Evolutionary conservation across 176 grass and related monocot species (phyloP), one percentile per base, ranked within the genome.

Genomic region (Cenchrus americanus): DNA sequence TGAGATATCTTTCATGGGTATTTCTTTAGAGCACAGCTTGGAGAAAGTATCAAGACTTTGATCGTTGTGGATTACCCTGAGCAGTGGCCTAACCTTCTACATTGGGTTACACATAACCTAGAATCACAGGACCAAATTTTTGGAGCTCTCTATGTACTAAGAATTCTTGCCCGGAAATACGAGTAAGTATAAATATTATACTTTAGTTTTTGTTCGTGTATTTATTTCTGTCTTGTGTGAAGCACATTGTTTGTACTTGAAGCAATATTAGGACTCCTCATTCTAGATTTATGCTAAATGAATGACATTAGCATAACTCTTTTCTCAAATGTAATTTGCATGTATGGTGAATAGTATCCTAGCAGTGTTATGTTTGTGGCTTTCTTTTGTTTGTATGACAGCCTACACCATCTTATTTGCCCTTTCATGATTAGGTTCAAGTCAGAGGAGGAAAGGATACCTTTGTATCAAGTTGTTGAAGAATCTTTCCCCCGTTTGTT

Each of bases 21-120:
- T 78, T 46, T 84, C 5, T 86, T 41, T 83, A 97, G 94, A 87
- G 88, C 88, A 40, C 94, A 97, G 52, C 92, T 97, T 60, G 94
- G 94, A 69, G 94, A 97, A 80, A 94, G 94, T 69, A 91, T 97
- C 78, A 97, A 97, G 88, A 97, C 92, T 58, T 94, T 97, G 75
- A 88, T 97, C 42, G 69, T 89, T 83, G 82, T 54, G 23, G 94
- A 97, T 87, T 97, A 97, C 77, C 94, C 94, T 73, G 92, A 97
- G 78, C 92, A 92, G n/a, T 97, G 94, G 94, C 90, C 92, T 64
- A 80, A 71, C 77, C 94, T 97, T 83, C 88, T 97, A 57, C 92
- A 87, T 63, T 97, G 92, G 94, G 89, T 97, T 64, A 92, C 87
- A 73, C 79, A 42, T 89, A 97, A 92, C 42, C 85, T 97, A 32